phyloP scores from a whole-genome alignment of 345 rosid genomes.

The Salix koriyanagi region DNA sequence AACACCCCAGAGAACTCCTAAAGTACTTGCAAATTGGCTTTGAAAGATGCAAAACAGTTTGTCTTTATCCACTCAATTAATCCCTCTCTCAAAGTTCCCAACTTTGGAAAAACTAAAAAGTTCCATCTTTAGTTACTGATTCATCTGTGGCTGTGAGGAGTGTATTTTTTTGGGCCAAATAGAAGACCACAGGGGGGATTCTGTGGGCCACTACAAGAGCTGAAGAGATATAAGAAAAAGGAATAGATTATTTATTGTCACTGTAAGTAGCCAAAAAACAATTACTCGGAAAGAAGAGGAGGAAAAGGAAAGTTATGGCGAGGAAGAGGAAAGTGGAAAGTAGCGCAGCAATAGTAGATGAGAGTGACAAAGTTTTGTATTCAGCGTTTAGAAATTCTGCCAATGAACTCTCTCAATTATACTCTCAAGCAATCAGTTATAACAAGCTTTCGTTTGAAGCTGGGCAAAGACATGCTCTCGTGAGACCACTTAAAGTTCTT shows the following conservation, averaged over 20 bases:
- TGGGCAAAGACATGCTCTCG: not conserved
- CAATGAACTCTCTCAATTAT: not conserved
- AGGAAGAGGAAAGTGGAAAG: not conserved
- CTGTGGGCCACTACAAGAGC: not conserved
- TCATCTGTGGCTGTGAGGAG: not conserved
- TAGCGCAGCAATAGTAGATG: not conserved
- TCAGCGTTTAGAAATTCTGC: not conserved
- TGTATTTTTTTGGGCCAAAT: not conserved
- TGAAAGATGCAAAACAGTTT: not conserved
- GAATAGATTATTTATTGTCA: not conserved
- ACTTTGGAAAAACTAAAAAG: not conserved
- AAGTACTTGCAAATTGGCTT: too few species aligned
- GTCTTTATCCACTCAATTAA: not conserved
- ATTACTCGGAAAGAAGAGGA: not conserved
- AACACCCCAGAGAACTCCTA: too few species aligned
- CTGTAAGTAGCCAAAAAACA: not conserved
- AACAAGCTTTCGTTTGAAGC: not conserved
- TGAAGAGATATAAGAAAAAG: not conserved
- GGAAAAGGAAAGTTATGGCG: not conserved
- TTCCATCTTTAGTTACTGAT: not conserved
- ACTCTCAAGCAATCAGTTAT: not conserved
- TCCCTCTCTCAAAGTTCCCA: not conserved
- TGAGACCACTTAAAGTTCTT: not conserved
- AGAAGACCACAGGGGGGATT: not conserved
- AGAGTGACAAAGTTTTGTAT: not conserved